Percentiles rank a stretch among this genome's conserved stretches.
Conservation (phyloP, 257 asterid genomes). For the Nicotiana knightiana region DNA sequence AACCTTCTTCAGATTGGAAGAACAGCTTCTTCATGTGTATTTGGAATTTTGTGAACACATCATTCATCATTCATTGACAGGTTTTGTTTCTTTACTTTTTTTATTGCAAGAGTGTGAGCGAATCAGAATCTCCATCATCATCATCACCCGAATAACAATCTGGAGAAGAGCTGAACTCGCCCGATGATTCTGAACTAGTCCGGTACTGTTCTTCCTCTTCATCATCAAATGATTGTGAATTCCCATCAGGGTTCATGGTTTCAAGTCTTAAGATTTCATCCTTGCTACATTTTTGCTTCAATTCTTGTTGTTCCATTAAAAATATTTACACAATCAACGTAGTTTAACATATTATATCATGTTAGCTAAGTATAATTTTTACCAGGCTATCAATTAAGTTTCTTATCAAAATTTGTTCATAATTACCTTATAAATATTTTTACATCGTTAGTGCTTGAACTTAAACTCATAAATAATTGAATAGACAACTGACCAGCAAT, state of each 20-base stretch:
- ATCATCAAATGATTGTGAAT: background rate
- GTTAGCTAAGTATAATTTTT: too few relatives aligned
- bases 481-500: constrained; percentile 10
- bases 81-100: background rate
- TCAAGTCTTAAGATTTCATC: background rate
- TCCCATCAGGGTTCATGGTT: background rate
- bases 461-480: background rate
- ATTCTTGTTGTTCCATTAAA: background rate
- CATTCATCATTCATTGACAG: background rate
- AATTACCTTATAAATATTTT: background rate
- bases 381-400: background rate
- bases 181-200: background rate
- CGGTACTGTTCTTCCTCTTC: background rate
- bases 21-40: background rate
- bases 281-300: background rate
- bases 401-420: background rate
- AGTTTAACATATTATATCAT: too few relatives aligned
- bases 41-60: background rate
- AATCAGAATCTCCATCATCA: background rate
- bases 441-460: background rate
- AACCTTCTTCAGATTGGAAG: background rate
- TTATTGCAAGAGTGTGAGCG: background rate
- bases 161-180: background rate
- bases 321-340: too few relatives aligned
- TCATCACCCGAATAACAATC: background rate